phyloP scores from a whole-genome alignment of 75 land plant genomes.

The Chamaecyparis obtusa region DNA sequence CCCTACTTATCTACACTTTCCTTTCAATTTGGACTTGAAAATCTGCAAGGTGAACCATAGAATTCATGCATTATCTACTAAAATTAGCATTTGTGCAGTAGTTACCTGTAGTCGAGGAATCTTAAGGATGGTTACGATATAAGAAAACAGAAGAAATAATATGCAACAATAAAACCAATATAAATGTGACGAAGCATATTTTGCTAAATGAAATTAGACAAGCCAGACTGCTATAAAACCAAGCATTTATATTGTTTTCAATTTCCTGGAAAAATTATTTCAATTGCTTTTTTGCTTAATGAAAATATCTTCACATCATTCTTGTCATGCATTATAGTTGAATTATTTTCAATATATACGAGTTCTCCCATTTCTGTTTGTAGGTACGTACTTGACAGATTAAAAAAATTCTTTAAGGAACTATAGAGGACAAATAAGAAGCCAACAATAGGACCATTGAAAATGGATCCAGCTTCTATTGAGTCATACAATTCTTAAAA shows the following conservation, averaged over 20 bases:
- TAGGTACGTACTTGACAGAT: neutral
- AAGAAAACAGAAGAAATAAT: neutral
- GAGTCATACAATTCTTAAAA: neutral
- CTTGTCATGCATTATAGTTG: neutral
- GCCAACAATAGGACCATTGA: neutral
- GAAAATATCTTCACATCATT: neutral
- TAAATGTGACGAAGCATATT: neutral
- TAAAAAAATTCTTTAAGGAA: too few relatives aligned
- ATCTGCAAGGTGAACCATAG: too few relatives aligned
- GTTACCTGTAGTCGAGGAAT: too few relatives aligned
- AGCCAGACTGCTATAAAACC: neutral
- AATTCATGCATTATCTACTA: too few relatives aligned
- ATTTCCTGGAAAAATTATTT: neutral
- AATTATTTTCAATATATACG: too few relatives aligned
- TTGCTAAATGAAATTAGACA: neutral
- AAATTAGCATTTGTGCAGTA: too few relatives aligned
- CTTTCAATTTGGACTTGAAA: too few relatives aligned
- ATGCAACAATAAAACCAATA: too few relatives aligned
- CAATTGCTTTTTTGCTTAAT: neutral
- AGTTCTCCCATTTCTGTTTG: neutral
- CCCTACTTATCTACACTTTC: too few relatives aligned
- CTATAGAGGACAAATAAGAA: neutral
- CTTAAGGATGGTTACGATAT: neutral
- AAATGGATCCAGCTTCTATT: neutral
- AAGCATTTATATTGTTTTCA: neutral